Percentiles rank a stretch among this genome's conserved stretches.
Evolutionary conservation across 768 basidiomycete species (phyloP).

Genomic region (Mycena chlorophos): DNA sequence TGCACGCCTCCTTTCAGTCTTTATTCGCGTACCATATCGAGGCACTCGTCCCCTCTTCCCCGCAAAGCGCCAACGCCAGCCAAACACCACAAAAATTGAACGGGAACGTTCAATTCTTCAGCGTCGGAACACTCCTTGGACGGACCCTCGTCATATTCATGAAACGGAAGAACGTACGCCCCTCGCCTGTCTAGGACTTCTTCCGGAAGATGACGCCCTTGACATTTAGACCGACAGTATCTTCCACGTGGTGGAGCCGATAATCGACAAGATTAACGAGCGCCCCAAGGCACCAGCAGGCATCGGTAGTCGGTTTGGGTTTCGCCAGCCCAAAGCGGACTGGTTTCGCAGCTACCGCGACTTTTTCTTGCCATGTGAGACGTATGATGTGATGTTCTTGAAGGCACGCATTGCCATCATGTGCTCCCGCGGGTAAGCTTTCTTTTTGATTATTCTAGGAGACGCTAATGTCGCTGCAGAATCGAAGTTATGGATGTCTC

Average conservation of each 20-base stretch:
- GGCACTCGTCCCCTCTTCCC: conserved; percentile 88
- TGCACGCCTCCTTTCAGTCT: conserved; percentile 44
- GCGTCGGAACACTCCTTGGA: conserved; percentile 82
- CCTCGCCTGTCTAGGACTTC: conserved; percentile 2
- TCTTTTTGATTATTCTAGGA: too few relatives aligned
- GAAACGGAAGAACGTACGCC: conserved; percentile 82
- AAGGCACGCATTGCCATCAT: conserved; percentile 92
- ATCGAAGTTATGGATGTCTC: conserved; percentile 97
- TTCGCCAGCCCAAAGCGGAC: conserved; percentile 80
- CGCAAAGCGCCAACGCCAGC: conserved; percentile 61
- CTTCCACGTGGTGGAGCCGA: conserved; percentile 96
- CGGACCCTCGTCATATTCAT: conserved; percentile 92
- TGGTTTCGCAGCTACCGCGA: conserved; percentile 96
- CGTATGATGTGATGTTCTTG: conserved; percentile 87
- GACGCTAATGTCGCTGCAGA: too few relatives aligned
- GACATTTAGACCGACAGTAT: conserved; percentile 71
- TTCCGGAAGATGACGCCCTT: neutral
- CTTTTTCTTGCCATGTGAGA: conserved; percentile 91
- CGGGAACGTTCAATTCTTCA: conserved; percentile 94
- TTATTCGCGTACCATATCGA: conserved; percentile 96
- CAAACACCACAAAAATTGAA: conserved; percentile 90
- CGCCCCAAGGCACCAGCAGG: conserved; percentile 68
- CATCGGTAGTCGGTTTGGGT: conserved; percentile 70
- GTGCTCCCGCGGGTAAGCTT: conserved; percentile 90
- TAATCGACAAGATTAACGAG: conserved; percentile 86